These are phyloP conservation scores for Cynanchum wilfordii DNA, from an alignment of 257 asterid genomes.

Conservation along the genomic window DNA sequence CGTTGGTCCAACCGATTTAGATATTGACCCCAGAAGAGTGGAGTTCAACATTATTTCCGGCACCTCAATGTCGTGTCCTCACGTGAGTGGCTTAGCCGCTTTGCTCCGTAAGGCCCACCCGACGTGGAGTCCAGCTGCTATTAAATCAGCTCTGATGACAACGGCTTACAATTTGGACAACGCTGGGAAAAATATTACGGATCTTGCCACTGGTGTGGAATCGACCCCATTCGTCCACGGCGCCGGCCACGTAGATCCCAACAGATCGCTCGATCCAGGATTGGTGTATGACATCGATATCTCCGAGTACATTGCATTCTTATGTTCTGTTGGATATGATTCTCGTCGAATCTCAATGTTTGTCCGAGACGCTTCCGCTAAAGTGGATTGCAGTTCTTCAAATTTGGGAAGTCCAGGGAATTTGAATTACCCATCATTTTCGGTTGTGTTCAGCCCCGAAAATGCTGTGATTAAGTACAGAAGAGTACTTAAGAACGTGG, in stretches of 20 bases:
- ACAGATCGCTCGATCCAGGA: constrained; percentile 74
- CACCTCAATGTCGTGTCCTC: constrained; percentile 95
- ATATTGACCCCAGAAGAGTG: constrained; percentile 61
- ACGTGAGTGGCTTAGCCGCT: constrained; percentile 88
- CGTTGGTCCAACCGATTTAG: constrained; percentile 65
- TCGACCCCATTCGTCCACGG: constrained; percentile 68
- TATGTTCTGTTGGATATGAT: constrained; percentile 69
- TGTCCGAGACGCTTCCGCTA: constrained; percentile 25
- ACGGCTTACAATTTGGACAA: constrained; percentile 70
- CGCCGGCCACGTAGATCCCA: constrained; percentile 88
- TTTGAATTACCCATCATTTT: constrained; percentile 82
- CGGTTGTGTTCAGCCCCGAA: constrained; percentile 46
- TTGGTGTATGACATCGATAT: constrained; percentile 54
- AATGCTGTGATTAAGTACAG: constrained; percentile 47
- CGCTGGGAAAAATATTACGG: constrained; percentile 47
- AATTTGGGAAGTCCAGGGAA: constrained; percentile 58
- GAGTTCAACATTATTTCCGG: constrained; percentile 87
- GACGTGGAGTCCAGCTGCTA: constrained; percentile 71
- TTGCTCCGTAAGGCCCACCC: constrained; percentile 64
- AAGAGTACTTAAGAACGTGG: constrained; percentile 74
- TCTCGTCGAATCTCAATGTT: constrained; percentile 39
- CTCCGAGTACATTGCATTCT: constrained; percentile 55
- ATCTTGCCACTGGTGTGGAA: constrained; percentile 67
- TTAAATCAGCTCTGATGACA: constrained; percentile 86
- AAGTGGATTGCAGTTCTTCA: constrained; percentile 44